phyloP scores from a whole-genome alignment of 1,284 basidiomycete species.

The Papiliotrema flavescens region DNA sequence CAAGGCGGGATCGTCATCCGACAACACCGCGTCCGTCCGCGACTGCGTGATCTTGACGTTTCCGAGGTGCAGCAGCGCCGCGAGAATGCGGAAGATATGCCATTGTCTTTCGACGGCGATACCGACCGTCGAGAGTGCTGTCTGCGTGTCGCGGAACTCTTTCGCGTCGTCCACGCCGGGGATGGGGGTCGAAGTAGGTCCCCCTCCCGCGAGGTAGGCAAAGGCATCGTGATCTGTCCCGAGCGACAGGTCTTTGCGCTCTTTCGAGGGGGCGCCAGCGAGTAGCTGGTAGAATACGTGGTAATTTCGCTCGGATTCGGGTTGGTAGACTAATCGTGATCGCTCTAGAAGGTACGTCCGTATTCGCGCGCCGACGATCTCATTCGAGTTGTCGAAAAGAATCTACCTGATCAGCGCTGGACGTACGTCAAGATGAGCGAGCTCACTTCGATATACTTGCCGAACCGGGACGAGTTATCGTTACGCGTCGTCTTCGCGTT shows the following conservation, averaged over 20 bases:
- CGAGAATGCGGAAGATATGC: conserved; percentile 93
- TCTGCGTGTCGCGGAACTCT: conserved; percentile 90
- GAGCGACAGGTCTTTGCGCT: conserved; percentile 89
- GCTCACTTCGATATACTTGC: conserved; percentile 95
- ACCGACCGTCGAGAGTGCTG: conserved; percentile 92
- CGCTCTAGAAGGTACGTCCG: conserved; percentile 96
- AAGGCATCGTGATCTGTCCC: conserved; percentile 80
- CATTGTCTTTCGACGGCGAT: conserved; percentile 96
- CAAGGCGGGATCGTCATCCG: conserved; percentile 80
- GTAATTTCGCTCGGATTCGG: conserved; percentile 94
- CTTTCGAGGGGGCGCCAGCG: conserved; percentile 89
- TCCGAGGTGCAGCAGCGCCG: conserved; percentile 90
- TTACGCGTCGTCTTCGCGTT: conserved; percentile 99
- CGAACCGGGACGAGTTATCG: conserved; percentile 98
- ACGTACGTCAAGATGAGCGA: background rate
- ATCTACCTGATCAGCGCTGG: conserved; percentile 59
- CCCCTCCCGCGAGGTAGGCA: conserved; percentile 90
- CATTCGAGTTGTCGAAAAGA: conserved; percentile 88
- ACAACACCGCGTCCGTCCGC: conserved; percentile 78
- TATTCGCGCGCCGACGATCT: conserved; percentile 96
- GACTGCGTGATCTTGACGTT: conserved; percentile 85
- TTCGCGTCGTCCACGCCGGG: conserved; percentile 90
- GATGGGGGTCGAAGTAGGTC: conserved; percentile 78
- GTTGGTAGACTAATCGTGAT: conserved; percentile 95
- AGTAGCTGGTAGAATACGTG: conserved; percentile 99